phyloP scores from a whole-genome alignment of 257 asterid species.

The Datura wrightii region DNA sequence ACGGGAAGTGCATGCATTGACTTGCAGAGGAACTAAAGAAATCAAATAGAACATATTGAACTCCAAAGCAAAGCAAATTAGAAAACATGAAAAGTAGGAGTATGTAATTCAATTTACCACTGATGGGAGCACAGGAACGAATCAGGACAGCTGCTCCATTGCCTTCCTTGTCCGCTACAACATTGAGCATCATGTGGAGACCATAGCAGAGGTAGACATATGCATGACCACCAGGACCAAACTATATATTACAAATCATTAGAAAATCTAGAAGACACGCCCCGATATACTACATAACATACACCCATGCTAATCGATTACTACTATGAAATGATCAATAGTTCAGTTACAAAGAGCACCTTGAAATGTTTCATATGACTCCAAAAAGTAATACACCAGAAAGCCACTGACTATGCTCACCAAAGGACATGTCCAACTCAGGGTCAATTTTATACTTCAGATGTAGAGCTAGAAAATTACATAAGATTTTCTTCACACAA shows the following conservation, averaged over 20 bases:
- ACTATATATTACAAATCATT: slow-evolving; percentile 46
- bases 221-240: slow-evolving; percentile 95
- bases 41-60: neutral
- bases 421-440: neutral
- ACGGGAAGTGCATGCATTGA: neutral
- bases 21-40: neutral
- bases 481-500: neutral
- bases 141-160: slow-evolving; percentile 86
- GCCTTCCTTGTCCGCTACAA: slow-evolving; percentile 93
- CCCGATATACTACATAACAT: neutral
- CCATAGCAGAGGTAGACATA: slow-evolving; percentile 94
- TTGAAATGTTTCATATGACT: slow-evolving; percentile 14
- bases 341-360: neutral
- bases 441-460: neutral
- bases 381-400: neutral
- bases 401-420: neutral
- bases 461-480: neutral
- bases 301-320: neutral
- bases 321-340: neutral
- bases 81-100: neutral
- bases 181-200: slow-evolving; percentile 86
- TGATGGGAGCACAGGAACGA: slow-evolving; percentile 90
- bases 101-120: slow-evolving; percentile 50
- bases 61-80: neutral
- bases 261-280: neutral